A percentile compares a stretch with the other conserved stretches of the same genome.
phyloP scores from a whole-genome alignment of 2,329 filamentous ascomycete genomes.

The Ampelomyces quisqualis region DNA sequence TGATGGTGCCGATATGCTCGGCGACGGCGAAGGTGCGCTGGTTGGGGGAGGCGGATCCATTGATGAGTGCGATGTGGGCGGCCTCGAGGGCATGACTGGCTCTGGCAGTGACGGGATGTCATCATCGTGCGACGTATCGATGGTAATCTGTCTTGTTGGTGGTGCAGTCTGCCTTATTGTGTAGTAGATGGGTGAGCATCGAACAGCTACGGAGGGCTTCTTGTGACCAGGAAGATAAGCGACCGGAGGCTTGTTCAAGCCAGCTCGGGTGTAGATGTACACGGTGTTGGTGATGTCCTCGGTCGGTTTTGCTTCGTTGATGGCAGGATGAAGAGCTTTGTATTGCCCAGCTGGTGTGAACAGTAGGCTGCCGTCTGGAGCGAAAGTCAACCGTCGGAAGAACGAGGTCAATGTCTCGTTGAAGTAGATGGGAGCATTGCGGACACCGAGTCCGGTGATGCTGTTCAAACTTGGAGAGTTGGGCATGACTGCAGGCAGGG shows the following conservation, averaged over 20 bases:
- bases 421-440: constrained; percentile 87
- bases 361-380: constrained; percentile 89
- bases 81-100: constrained; percentile 61
- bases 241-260: constrained; percentile 93
- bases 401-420: constrained; percentile 98
- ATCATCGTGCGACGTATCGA: constrained; percentile 88
- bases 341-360: constrained; percentile 96
- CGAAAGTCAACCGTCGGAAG: constrained; percentile 90
- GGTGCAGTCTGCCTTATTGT: constrained; percentile 67
- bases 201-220: constrained; percentile 94
- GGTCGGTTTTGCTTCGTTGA: constrained; percentile 68
- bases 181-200: constrained; percentile 89
- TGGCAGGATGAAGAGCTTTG: constrained; percentile 71
- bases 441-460: constrained; percentile 51
- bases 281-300: constrained; percentile 96
- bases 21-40: constrained; percentile 55
- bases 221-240: constrained; percentile 95
- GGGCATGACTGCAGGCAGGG: constrained; percentile 92
- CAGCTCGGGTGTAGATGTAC: constrained; percentile 94
- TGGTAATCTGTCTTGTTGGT: constrained; percentile 82
- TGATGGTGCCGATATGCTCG: constrained; percentile 54
- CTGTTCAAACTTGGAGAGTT: constrained; percentile 80
- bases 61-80: constrained; percentile 62
- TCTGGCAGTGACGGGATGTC: constrained; percentile 82
- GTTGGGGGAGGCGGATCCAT: constrained; percentile 81